Evolutionary conservation across 306 rosid genomes (phyloP), one percentile per base, ranked within the genome.

Genomic region (Fragaria iinumae): DNA sequence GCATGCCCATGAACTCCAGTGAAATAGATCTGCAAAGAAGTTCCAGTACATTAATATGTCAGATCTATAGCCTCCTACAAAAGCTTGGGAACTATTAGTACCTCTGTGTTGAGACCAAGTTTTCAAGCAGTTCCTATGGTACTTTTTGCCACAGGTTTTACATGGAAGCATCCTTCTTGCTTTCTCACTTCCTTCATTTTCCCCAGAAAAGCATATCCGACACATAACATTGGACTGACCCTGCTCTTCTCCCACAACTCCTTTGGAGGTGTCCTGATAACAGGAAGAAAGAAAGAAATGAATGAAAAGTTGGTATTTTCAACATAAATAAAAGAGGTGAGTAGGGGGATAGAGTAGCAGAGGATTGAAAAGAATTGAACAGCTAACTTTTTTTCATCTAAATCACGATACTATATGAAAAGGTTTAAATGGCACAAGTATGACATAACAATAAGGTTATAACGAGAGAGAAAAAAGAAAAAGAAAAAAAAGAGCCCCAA

Each of bases 41-140:
- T 67, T 41, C 80, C 71, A 25, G 34, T 67, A 65, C 66, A 69
- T 77, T 36, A 41, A 71, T 47, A 36, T 1, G 38, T 44, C 23
- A 64, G 69, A 83, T 60, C 39, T 56, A 32, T 25, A 68, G 49
- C 11, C 25, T 17, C 11, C 3, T 7, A 53, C 20, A 73, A 11
- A 48, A 4, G 9, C 62, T 32, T 36, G 1, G n/a, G 77, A 72
- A 3, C n/a, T 36, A n/a, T 5, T 18, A 70, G 21, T 57, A 93
- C 99, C 99, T 89, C 99, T 89, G 79, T 96, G 82, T 71, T 91
- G 91, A 84, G 93, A 89, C 99, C 99, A 96, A 73, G 81, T 86
- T 83, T 88, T 92, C 91, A 96, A 81, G 86, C 99, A 96, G 85
- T 83, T 89, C 86, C 96, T 88, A 77, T 96, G 99, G 84, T 96